These are phyloP conservation scores for Candolleomyces efflorescens DNA, from an alignment of 768 basidiomycete genomes.

Conservation along the genomic window DNA sequence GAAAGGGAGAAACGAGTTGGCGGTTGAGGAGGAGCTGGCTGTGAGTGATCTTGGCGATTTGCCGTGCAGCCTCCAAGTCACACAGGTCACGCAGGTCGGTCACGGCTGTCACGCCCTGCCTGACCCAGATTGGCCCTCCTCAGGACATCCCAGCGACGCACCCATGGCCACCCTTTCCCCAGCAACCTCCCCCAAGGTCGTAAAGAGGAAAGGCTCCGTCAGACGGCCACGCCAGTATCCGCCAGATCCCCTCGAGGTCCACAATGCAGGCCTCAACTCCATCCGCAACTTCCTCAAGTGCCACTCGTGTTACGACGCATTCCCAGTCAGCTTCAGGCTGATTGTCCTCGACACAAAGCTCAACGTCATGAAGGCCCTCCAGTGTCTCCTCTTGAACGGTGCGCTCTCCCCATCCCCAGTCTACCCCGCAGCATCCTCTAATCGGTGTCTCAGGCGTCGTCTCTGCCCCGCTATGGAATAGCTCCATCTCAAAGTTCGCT, in stretches of 20 bases:
- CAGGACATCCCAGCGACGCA: neutral
- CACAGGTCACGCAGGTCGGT: neutral
- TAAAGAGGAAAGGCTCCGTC: slow-evolving; percentile 53
- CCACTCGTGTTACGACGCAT: slow-evolving; percentile 91
- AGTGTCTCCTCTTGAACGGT: slow-evolving; percentile 85
- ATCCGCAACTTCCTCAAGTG: slow-evolving; percentile 83
- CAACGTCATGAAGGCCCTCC: slow-evolving; percentile 91
- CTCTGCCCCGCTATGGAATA: slow-evolving; percentile 98
- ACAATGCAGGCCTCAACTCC: slow-evolving; percentile 60
- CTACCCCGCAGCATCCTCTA: slow-evolving; percentile 6
- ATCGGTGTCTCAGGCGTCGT: slow-evolving; percentile 70
- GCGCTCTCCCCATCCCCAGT: slow-evolving; percentile 5
- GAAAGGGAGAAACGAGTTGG: neutral
- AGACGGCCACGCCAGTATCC: slow-evolving; percentile 41
- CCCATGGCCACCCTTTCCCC: slow-evolving; percentile 48
- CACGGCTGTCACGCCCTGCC: neutral
- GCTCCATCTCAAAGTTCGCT: slow-evolving; percentile 85
- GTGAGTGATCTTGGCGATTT: neutral
- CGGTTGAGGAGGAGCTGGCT: neutral
- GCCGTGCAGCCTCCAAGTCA: neutral
- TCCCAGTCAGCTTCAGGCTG: slow-evolving; percentile 93
- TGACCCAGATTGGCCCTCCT: slow-evolving; percentile 10
- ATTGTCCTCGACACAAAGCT: slow-evolving; percentile 96
- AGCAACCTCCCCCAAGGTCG: slow-evolving; percentile 40
- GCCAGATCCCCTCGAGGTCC: slow-evolving; percentile 46